Evolutionary conservation across 306 rosid genomes (phyloP).

Genomic region (Benincasa hispida): DNA sequence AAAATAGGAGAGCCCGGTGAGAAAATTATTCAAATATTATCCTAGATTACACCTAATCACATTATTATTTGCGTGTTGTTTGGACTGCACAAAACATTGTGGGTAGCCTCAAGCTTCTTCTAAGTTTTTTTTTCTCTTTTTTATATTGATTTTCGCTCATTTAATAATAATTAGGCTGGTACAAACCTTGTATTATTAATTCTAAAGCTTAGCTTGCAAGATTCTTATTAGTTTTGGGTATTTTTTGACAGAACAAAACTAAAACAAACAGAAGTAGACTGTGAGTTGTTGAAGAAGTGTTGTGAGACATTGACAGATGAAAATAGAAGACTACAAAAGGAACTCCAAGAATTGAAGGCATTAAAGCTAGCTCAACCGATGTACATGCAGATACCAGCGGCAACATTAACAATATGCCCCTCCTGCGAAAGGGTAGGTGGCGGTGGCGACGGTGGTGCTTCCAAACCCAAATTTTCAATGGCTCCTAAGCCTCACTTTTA

Average conservation of each 20-base stretch:
- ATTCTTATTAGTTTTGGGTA: too few species aligned
- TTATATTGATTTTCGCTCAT: too few species aligned
- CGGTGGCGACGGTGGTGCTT: constrained; percentile 4
- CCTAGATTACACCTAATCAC: too few species aligned
- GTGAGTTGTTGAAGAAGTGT: constrained; percentile 83
- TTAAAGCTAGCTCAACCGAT: constrained; percentile 50
- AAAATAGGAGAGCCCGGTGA: constrained; percentile 95
- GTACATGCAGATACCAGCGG: constrained; percentile 87
- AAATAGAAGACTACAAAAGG: constrained; percentile 70
- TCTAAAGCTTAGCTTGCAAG: too few species aligned
- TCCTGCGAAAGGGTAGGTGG: constrained; percentile 61
- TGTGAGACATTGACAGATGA: constrained; percentile 86
- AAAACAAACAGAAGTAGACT: constrained; percentile 92
- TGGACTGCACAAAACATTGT: too few species aligned
- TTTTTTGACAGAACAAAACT: constrained; percentile 50
- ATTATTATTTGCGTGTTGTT: too few species aligned
- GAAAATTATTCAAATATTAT: too few species aligned
- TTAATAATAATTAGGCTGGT: too few species aligned
- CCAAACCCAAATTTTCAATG: constrained; percentile 50
- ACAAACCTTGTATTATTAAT: too few species aligned
- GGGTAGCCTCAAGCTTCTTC: too few species aligned
- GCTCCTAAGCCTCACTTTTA: constrained; percentile 61
- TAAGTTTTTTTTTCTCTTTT: too few species aligned
- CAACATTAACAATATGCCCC: constrained; percentile 78
- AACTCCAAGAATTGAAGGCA: constrained; percentile 71